Conservation (phyloP, 768 basidiomycete species). For the Leucosporidium yakuticum region DNA sequence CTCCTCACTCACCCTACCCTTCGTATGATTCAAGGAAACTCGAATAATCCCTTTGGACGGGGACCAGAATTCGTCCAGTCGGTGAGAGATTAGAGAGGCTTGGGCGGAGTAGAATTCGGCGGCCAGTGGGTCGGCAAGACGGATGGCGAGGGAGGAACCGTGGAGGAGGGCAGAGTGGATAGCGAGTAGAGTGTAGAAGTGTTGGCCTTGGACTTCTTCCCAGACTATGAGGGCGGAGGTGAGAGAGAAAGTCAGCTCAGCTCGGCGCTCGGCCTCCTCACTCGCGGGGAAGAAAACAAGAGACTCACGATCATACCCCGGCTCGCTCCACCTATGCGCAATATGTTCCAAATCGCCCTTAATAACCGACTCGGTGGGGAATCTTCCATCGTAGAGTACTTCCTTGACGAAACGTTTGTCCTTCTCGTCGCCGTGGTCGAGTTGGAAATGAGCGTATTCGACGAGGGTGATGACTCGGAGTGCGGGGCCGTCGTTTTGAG, state of each 20-base stretch:
- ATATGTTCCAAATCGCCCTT: conserved; percentile 37
- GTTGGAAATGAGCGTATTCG: conserved; percentile 17
- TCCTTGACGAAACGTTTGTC: conserved; percentile 18
- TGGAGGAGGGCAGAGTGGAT: conserved; percentile 27
- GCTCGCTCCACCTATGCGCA: conserved; percentile 12
- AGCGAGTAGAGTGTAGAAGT: conserved; percentile 38
- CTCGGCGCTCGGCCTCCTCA: background rate
- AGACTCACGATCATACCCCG: conserved; percentile 28
- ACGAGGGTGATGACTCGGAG: conserved; percentile 30
- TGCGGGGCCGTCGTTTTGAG: conserved; percentile 37
- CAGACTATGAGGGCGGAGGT: conserved; percentile 13
- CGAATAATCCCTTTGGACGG: conserved; percentile 13
- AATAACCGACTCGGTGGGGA: conserved; percentile 27
- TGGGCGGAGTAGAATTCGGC: conserved; percentile 21
- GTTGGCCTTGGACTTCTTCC: conserved; percentile 36
- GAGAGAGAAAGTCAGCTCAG: background rate
- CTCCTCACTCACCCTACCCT: background rate
- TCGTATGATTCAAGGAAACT: conserved; percentile 26
- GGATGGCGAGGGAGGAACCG: conserved; percentile 27
- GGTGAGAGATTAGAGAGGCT: conserved; percentile 18
- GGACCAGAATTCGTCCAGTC: conserved; percentile 33
- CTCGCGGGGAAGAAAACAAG: background rate
- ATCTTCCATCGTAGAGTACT: conserved; percentile 23
- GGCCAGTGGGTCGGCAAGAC: conserved; percentile 13
- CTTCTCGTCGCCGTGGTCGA: conserved; percentile 13